phyloP scores from a whole-genome alignment of 768 basidiomycete genomes.

The Paxillus rubicundulus region DNA sequence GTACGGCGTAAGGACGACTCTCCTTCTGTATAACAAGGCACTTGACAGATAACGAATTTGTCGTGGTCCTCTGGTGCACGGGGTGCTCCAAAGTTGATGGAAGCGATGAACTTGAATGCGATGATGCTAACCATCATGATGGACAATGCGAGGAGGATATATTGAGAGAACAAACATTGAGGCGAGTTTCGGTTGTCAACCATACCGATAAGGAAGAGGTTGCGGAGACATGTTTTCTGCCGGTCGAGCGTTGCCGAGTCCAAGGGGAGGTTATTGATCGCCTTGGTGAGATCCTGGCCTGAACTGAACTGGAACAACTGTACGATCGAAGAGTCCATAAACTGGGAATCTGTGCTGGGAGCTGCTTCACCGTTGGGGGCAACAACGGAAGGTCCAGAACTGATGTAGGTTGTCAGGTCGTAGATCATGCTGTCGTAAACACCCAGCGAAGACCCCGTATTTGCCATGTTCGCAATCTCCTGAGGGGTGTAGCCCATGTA shows the following conservation, averaged over 20 bases:
- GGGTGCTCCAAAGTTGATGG: slow-evolving; percentile 74
- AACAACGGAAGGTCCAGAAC: slow-evolving; percentile 55
- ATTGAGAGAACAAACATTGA: slow-evolving; percentile 88
- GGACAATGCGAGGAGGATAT: slow-evolving; percentile 87
- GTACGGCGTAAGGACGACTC: slow-evolving; percentile 80
- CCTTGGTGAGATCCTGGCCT: slow-evolving; percentile 80
- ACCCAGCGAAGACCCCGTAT: slow-evolving; percentile 61
- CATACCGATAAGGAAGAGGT: slow-evolving; percentile 88
- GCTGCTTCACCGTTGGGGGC: slow-evolving; percentile 48
- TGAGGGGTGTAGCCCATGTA: slow-evolving; percentile 83
- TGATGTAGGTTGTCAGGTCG: slow-evolving; percentile 81
- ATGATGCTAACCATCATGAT: slow-evolving; percentile 92
- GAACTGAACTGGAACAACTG: slow-evolving; percentile 73
- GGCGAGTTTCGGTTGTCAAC: slow-evolving; percentile 90
- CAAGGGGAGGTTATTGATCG: slow-evolving; percentile 60
- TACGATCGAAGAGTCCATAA: slow-evolving; percentile 71
- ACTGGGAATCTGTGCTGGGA: slow-evolving; percentile 47
- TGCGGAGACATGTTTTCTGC: slow-evolving; percentile 88
- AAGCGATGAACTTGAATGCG: slow-evolving; percentile 94
- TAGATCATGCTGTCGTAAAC: slow-evolving; percentile 87
- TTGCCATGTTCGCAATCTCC: slow-evolving; percentile 71
- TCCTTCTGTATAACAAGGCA: slow-evolving; percentile 98
- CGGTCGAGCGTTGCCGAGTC: slow-evolving; percentile 57
- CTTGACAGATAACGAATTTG: slow-evolving; percentile 97
- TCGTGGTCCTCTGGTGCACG: slow-evolving; percentile 93